phyloP scores from a whole-genome alignment of 1,284 basidiomycete genomes.

The Papiliotrema nemorosa region DNA sequence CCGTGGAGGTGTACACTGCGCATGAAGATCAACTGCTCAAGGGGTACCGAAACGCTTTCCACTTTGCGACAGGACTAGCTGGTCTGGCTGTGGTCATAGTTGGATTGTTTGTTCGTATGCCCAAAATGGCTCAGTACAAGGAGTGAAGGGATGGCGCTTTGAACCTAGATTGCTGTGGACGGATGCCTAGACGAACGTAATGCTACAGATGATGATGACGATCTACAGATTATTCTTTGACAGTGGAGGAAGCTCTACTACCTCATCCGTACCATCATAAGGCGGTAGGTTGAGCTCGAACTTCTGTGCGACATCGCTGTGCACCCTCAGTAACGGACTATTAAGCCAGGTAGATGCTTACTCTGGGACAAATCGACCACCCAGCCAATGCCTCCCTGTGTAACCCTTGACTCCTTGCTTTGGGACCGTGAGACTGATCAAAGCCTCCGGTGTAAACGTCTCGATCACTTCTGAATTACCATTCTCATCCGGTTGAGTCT shows the following conservation, averaged over 20 bases:
- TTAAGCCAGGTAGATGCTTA: constrained; percentile 45
- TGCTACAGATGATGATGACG: too few relatives aligned
- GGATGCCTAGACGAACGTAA: too few relatives aligned
- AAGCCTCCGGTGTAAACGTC: constrained; percentile 66
- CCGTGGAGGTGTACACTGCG: constrained; percentile 15
- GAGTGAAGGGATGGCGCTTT: too few relatives aligned
- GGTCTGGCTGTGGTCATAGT: constrained; percentile 15
- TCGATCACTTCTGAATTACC: constrained; percentile 57
- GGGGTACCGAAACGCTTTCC: constrained; percentile 19
- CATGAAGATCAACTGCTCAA: constrained; percentile 3
- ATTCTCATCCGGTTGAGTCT: constrained; percentile 53
- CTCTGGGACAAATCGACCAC: constrained; percentile 87
- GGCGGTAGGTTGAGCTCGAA: constrained; percentile 70
- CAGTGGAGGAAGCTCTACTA: constrained; percentile 78
- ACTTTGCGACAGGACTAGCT: constrained; percentile 11
- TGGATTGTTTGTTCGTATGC: constrained; percentile 20
- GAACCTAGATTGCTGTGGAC: too few relatives aligned
- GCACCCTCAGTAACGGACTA: constrained; percentile 4
- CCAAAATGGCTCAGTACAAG: constrained; percentile 4
- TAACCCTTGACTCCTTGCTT: constrained; percentile 80
- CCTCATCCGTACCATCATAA: constrained; percentile 72
- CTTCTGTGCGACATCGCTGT: constrained; percentile 65
- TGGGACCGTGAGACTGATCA: constrained; percentile 89
- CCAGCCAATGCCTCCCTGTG: constrained; percentile 81
- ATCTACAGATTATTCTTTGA: too few relatives aligned